Percentiles rank a stretch among this genome's conserved stretches.
Evolutionary conservation across 2,329 filamentous ascomycete genomes (phyloP).

Genomic region (Pestalotiopsis sp.): DNA sequence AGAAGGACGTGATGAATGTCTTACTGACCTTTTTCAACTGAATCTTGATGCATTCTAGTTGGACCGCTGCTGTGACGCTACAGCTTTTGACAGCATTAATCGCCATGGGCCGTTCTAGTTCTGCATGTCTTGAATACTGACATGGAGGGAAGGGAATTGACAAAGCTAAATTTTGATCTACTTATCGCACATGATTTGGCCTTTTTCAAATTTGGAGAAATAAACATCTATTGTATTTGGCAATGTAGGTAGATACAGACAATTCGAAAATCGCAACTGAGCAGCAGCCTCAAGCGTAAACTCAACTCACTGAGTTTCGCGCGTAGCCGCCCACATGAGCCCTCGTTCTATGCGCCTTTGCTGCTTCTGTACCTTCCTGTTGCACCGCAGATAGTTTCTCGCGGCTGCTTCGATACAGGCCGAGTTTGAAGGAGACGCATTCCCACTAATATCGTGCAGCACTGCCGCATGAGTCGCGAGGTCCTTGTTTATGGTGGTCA

Average conservation of each 20-base stretch:
- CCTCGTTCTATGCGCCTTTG: neutral
- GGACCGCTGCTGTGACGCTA: too few species aligned
- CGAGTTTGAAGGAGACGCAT: too few species aligned
- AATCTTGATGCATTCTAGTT: too few species aligned
- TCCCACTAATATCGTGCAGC: neutral
- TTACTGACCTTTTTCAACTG: too few species aligned
- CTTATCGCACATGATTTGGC: neutral
- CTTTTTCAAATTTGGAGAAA: neutral
- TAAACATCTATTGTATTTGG: neutral
- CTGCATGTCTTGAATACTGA: too few species aligned
- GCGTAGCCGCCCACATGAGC: neutral
- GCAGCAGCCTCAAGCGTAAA: neutral
- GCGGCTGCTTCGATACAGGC: neutral
- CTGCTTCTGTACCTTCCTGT: neutral
- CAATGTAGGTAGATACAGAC: neutral
- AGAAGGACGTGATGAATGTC: too few species aligned
- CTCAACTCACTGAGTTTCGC: neutral
- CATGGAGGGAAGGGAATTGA: too few species aligned
- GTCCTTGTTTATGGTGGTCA: neutral
- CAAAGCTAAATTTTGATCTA: too few species aligned
- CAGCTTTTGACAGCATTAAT: too few species aligned
- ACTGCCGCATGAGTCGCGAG: neutral
- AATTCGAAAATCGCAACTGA: neutral
- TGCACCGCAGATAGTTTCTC: neutral
- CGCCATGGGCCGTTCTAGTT: too few species aligned